Evolutionary conservation across 306 rosid species (phyloP).

Genomic region (Malus sylvestris): DNA sequence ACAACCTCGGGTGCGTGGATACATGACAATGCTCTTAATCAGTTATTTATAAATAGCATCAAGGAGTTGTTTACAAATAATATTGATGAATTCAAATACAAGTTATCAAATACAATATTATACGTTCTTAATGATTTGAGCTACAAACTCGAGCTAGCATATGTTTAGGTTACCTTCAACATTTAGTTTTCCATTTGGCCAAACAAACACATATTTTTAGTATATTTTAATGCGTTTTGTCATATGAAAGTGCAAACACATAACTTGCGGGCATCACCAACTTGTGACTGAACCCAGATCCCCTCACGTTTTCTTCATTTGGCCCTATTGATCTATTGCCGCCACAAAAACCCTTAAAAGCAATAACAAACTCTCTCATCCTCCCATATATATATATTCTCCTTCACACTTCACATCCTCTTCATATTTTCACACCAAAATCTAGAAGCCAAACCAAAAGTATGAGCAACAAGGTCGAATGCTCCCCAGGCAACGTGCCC

Average conservation of each 20-base stretch:
- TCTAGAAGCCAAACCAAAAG: background rate
- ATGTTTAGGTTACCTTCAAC: background rate
- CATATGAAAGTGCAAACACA: background rate
- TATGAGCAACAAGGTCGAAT: constrained; percentile 24
- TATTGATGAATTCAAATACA: too few species aligned
- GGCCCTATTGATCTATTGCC: constrained; percentile 1
- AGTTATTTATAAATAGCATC: too few species aligned
- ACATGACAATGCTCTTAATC: too few species aligned
- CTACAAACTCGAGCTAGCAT: background rate
- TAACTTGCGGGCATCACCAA: background rate
- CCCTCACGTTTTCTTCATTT: constrained; percentile 27
- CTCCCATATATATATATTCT: background rate
- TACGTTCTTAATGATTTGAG: too few species aligned
- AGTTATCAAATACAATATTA: too few species aligned
- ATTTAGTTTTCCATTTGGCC: background rate
- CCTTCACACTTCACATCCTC: background rate
- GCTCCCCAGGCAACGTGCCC: constrained; percentile 31
- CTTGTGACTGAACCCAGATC: background rate
- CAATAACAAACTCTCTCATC: background rate
- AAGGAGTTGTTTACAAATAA: too few species aligned
- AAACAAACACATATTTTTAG: background rate
- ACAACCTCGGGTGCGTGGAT: too few species aligned
- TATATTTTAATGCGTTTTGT: background rate
- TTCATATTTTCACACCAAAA: background rate
- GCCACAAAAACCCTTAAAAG: background rate